phyloP scores from a whole-genome alignment of 805 yeast species.

The Pichia membranifaciens region DNA sequence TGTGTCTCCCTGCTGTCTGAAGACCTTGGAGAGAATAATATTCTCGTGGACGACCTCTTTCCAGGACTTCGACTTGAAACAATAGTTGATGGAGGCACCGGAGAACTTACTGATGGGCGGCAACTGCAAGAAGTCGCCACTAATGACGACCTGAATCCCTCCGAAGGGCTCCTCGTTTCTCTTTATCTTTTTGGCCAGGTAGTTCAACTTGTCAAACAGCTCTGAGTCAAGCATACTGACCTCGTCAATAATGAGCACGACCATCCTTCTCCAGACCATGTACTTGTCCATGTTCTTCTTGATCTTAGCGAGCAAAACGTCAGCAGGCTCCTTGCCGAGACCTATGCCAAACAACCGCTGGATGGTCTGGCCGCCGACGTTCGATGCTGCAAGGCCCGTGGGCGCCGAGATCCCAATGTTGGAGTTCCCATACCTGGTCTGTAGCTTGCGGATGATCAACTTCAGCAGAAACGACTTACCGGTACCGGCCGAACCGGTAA shows the following conservation, averaged over 20 bases:
- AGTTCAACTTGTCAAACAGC: constrained; percentile 57
- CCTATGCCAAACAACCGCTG: constrained; percentile 80
- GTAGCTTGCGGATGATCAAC: constrained; percentile 51
- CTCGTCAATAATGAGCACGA: constrained; percentile 70
- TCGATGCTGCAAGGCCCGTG: constrained; percentile 79
- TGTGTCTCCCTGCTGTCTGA: constrained; percentile 80
- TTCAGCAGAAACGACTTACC: constrained; percentile 88
- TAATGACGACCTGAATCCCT: constrained; percentile 67
- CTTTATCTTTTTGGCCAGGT: constrained; percentile 49
- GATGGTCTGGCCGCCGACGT: constrained; percentile 71
- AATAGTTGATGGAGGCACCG: constrained; percentile 41
- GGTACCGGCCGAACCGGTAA: constrained; percentile 89
- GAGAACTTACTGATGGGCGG: constrained; percentile 70
- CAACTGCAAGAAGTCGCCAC: constrained; percentile 79
- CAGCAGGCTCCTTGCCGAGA: constrained; percentile 50
- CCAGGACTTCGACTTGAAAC: constrained; percentile 79
- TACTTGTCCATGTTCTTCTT: constrained; percentile 44
- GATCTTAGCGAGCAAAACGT: constrained; percentile 44
- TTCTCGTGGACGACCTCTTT: constrained; percentile 53
- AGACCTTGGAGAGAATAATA: constrained; percentile 68
- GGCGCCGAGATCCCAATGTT: constrained; percentile 76
- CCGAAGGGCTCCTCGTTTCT: constrained; percentile 58
- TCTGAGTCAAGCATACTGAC: constrained; percentile 75
- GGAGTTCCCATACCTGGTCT: constrained; percentile 38
- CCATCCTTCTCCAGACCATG: constrained; percentile 49